Conservation (phyloP, 345 rosid species). For the Raphanus raphanistrum region DNA sequence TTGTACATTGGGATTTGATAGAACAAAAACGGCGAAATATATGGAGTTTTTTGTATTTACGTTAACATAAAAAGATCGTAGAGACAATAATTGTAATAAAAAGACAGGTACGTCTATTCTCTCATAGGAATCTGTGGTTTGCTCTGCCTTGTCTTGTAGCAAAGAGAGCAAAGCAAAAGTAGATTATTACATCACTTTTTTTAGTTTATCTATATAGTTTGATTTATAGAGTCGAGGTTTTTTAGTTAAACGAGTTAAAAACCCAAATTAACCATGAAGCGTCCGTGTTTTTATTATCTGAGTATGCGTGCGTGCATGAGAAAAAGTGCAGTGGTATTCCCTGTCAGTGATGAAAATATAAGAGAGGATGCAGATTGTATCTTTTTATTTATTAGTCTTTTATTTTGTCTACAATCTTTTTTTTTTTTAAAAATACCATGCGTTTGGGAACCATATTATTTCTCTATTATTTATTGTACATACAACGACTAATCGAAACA, state of each 20-base stretch:
- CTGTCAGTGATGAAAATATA: constrained; percentile 63
- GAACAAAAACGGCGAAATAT: constrained; percentile 43
- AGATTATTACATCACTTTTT: constrained; percentile 40
- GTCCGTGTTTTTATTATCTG: constrained; percentile 38
- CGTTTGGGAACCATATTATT: constrained; percentile 4
- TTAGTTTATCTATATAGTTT: constrained; percentile 21
- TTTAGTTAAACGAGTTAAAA: background rate
- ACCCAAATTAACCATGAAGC: constrained; percentile 23
- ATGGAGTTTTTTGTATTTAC: background rate
- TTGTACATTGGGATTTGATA: constrained; percentile 49
- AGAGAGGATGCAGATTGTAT: constrained; percentile 39
- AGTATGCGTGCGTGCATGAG: constrained; percentile 91
- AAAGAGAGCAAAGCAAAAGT: constrained; percentile 34
- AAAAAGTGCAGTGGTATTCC: constrained; percentile 71
- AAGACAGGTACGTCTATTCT: constrained; percentile 42
- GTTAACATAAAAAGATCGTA: background rate
- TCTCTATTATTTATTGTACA: constrained; percentile 20
- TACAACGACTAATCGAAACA: constrained; percentile 33
- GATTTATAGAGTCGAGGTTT: background rate
- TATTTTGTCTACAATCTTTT: background rate
- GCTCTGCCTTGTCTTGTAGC: constrained; percentile 46
- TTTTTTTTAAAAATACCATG: background rate
- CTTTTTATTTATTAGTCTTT: background rate
- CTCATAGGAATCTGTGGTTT: constrained; percentile 46
- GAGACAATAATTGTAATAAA: constrained; percentile 31